Conservation (phyloP, 495 filamentous ascomycete species). For the Cercophora scortea region DNA sequence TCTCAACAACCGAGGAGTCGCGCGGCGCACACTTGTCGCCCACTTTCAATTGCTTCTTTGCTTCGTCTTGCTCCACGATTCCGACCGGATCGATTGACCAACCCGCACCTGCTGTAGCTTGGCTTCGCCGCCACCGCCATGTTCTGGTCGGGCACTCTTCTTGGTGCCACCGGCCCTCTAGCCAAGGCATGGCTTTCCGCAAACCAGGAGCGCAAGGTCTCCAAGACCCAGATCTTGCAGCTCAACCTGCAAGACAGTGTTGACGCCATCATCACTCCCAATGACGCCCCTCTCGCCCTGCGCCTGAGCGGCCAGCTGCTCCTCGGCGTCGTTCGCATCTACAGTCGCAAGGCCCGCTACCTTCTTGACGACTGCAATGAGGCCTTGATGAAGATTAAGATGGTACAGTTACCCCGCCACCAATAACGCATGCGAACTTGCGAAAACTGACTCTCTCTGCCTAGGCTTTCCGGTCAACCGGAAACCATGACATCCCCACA, state of each 20-base stretch:
- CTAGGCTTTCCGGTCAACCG: slow-evolving; percentile 69
- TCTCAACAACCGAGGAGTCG: slow-evolving; percentile 1
- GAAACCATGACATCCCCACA: slow-evolving; percentile 72
- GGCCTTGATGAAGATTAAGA: slow-evolving; percentile 93
- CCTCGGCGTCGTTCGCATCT: slow-evolving; percentile 92
- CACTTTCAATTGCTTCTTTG: background rate
- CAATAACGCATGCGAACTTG: too few relatives aligned
- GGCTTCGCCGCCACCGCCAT: slow-evolving; percentile 49
- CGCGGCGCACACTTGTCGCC: slow-evolving; percentile 5
- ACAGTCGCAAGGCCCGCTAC: slow-evolving; percentile 93
- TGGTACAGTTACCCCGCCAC: slow-evolving; percentile 50
- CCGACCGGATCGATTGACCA: slow-evolving; percentile 16
- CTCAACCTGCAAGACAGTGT: slow-evolving; percentile 90
- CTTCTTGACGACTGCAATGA: slow-evolving; percentile 96
- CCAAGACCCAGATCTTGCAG: slow-evolving; percentile 87
- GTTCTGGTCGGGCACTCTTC: slow-evolving; percentile 96
- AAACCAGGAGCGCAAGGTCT: slow-evolving; percentile 94
- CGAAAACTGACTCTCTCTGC: slow-evolving; percentile 18
- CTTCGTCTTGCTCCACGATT: background rate
- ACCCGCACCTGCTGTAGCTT: slow-evolving; percentile 16
- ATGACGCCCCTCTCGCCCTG: slow-evolving; percentile 90
- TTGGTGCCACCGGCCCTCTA: slow-evolving; percentile 93
- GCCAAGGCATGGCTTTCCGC: slow-evolving; percentile 97
- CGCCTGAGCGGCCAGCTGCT: slow-evolving; percentile 90
- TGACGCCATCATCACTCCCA: slow-evolving; percentile 85